Evolutionary conservation across 495 filamentous ascomycete species (phyloP), one percentile per base, ranked within the genome.

Genomic region (Aspergillus bertholletiae): DNA sequence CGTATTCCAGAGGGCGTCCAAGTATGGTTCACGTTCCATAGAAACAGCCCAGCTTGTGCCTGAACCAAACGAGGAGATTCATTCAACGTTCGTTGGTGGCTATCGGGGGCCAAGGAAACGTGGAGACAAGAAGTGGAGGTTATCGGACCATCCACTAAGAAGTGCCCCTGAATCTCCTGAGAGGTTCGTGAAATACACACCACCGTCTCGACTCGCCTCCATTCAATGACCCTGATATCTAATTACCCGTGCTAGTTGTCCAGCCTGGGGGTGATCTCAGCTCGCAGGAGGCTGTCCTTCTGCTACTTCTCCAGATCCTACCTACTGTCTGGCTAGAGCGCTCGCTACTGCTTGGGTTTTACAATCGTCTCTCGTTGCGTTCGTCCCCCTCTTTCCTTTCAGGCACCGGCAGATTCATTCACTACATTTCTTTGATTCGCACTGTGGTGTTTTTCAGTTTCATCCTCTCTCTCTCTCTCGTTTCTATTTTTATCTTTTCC

Each of bases 171-270:
- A 56, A 56, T 53, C 53, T 53, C 57, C 56, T 53, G 8, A 45
- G 49, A 53, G 53, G 53, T 58, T 58, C 51, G 35, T 45, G 55
- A 34, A 24, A 34, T 28, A 53, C 43, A 52, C 17, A 20, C 17
- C 39, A 43, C 20, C 39, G 39, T 43, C 39, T 20, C 39, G 39
- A 22, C 18, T 43, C 20, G 39, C 39, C n/a, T 43, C 39, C 39
- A 43, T 43, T 47, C 41, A 41, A 32, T 26, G 12, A 64, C 66
- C 61, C 53, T 39, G 43, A 65, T 64, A 62, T 65, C 64, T 58
- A 32, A 58, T 53, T 55, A 4, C 43, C 46, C n/a, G 52, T 48
- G 48, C 52, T 57, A 30, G 45, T 28, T 54, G 17, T 49, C 52
- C 34, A 56, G 24, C 44, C 28, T 21, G 51, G 28, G 46, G 53